phyloP scores from a whole-genome alignment of 768 basidiomycete species.

The Mycena venus region DNA sequence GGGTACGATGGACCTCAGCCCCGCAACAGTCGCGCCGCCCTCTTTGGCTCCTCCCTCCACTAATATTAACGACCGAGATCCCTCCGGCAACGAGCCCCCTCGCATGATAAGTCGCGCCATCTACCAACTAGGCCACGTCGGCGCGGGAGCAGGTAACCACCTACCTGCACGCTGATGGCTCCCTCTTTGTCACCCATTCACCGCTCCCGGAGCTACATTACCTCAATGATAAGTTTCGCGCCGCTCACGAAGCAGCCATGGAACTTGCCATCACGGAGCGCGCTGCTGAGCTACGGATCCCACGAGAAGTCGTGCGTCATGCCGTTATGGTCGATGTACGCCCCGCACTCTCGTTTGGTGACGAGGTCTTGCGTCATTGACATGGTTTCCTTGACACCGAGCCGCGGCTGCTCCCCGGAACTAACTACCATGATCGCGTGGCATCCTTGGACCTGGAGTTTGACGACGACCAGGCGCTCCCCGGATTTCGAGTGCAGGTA shows the following conservation, averaged over 20 bases:
- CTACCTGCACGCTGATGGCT: neutral
- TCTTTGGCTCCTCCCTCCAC: too few relatives aligned
- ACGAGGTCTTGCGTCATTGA: too few relatives aligned
- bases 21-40: too few relatives aligned
- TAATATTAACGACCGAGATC: too few relatives aligned
- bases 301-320: neutral
- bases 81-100: too few relatives aligned
- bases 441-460: neutral
- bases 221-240: neutral
- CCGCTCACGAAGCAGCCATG: neutral
- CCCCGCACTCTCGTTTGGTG: too few relatives aligned
- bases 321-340: neutral
- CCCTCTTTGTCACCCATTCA: neutral
- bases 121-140: neutral
- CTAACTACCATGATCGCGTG: neutral
- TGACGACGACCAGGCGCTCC: neutral
- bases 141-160: neutral
- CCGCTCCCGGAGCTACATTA: neutral
- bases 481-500: neutral
- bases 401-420: neutral
- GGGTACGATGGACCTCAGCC: too few relatives aligned
- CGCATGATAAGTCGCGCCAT: neutral
- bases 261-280: neutral
- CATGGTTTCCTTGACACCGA: neutral
- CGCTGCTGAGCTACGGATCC: neutral